phyloP scores from a whole-genome alignment of 495 filamentous ascomycete species.

The Neurospora sublineolata region DNA sequence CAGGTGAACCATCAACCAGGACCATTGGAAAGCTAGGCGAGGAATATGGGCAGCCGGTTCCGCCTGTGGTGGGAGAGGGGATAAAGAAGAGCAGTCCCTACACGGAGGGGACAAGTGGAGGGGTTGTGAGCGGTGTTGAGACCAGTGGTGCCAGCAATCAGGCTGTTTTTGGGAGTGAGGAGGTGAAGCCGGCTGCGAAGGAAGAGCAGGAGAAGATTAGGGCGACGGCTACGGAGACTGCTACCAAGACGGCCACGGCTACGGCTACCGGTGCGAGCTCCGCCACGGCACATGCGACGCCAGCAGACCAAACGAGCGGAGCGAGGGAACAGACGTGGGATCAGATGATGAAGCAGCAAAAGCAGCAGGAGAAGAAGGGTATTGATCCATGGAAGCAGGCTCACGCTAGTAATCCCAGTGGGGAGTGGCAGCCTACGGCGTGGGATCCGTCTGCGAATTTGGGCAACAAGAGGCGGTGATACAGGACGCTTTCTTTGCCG shows the following conservation, averaged over 20 bases:
- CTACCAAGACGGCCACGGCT: not conserved
- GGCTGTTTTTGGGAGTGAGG: not conserved
- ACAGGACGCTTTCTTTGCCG: constrained; percentile 7
- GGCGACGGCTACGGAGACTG: not conserved
- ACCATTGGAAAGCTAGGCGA: not conserved
- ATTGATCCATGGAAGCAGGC: constrained; percentile 53
- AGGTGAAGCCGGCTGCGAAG: not conserved
- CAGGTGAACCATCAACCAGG: not conserved
- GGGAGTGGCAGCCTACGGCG: constrained; percentile 64
- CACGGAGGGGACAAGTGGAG: not conserved
- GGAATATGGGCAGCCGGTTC: not conserved
- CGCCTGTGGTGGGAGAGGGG: not conserved
- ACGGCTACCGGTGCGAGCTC: not conserved
- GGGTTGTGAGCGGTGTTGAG: not conserved
- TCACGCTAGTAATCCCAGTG: constrained; percentile 41
- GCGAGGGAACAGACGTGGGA: constrained; percentile 17
- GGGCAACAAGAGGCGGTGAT: constrained; percentile 20
- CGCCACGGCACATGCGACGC: not conserved
- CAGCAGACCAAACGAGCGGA: not conserved
- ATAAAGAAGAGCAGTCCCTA: not conserved
- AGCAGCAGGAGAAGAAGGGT: constrained; percentile 9
- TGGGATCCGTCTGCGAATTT: constrained; percentile 46
- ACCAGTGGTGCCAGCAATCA: not conserved
- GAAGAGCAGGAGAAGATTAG: not conserved
- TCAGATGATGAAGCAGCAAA: constrained; percentile 16